phyloP scores from a whole-genome alignment of 2,329 filamentous ascomycete species.

The Thelonectria blattea region DNA sequence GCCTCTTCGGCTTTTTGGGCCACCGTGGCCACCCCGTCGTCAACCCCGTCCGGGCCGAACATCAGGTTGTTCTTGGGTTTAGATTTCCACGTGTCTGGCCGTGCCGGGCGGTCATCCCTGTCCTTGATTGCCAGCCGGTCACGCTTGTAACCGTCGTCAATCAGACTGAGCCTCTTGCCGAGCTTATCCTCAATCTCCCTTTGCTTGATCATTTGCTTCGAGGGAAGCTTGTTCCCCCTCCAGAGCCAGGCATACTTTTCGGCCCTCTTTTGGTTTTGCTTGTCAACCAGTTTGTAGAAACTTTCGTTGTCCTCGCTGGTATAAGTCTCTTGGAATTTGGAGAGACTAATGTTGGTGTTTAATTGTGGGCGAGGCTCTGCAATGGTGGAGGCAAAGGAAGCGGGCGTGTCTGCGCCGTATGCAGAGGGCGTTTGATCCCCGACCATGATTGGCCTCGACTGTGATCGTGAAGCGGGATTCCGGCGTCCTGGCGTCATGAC shows the following conservation, averaged over 20 bases:
- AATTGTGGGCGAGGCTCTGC: slow-evolving; percentile 55
- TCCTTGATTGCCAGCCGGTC: slow-evolving; percentile 70
- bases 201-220: slow-evolving; percentile 77
- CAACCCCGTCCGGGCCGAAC: slow-evolving; percentile 75
- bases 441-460: slow-evolving; percentile 33
- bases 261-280: slow-evolving; percentile 82
- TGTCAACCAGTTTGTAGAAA: slow-evolving; percentile 91
- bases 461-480: slow-evolving; percentile 31
- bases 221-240: slow-evolving; percentile 83
- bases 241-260: slow-evolving; percentile 91
- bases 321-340: slow-evolving; percentile 88
- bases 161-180: slow-evolving; percentile 51
- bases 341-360: slow-evolving; percentile 80
- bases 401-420: slow-evolving; percentile 77
- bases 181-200: slow-evolving; percentile 65
- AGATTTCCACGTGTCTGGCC: slow-evolving; percentile 77
- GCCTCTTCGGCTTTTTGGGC: slow-evolving; percentile 71
- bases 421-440: slow-evolving; percentile 65
- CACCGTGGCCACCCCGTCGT: slow-evolving; percentile 65
- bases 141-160: slow-evolving; percentile 63
- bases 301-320: slow-evolving; percentile 98
- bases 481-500: slow-evolving; percentile 80
- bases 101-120: slow-evolving; percentile 73
- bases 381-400: slow-evolving; percentile 55
- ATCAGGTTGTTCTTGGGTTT: slow-evolving; percentile 83